Evolutionary conservation across 352 stramenopile genomes (phyloP), one percentile per base, ranked within the genome.

Genomic region (Phytophthora pistaciae): DNA sequence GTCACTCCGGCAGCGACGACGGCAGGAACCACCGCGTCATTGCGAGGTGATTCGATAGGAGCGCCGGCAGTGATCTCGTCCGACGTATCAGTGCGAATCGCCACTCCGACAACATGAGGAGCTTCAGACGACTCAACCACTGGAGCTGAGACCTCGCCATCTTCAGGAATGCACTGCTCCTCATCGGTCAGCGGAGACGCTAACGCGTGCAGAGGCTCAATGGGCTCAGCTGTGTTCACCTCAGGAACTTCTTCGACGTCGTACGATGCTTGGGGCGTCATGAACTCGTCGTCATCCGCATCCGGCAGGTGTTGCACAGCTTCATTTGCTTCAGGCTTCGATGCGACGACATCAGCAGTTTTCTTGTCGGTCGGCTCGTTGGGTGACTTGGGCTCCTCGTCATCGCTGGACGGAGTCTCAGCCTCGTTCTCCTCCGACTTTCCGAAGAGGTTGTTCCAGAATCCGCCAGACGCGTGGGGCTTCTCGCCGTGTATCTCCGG

Each of bases 381-480:
- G 25, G 52, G n/a, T 8, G 21, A n/a, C 1, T n/a, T 29, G 10
- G 54, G n/a, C 13, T 27, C 38, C 1, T 52, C 38, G 16, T 62
- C 44, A 29, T 64, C 27, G 5, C 10, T 8, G 1, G 36, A 36
- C 10, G 36, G 20, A 36, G 44, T 5, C 6, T 44, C 20, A 29
- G 40, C 6, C 20, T 36, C 23, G 27, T 64, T 42, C 4, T 55
- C 33, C 9, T 68, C 67, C 18, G 60, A 36, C n/a, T 70, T 66
- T 6, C 44, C 46, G 21, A 59, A 73, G 56, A 70, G 62, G 31
- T 36, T 36, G 33, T 55, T 58, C 69, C 69, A 77, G 48, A 68
- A 77, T 5, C 69, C 69, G 23, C 56, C 68, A 42, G 25, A 29
- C 54, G 21, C 3, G 20, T 40, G 27, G 33, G 57, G 50, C 25